Evolutionary conservation across 2,329 filamentous ascomycete species (phyloP), one percentile per base, ranked within the genome.

Genomic region (Gyromitra esculenta): DNA sequence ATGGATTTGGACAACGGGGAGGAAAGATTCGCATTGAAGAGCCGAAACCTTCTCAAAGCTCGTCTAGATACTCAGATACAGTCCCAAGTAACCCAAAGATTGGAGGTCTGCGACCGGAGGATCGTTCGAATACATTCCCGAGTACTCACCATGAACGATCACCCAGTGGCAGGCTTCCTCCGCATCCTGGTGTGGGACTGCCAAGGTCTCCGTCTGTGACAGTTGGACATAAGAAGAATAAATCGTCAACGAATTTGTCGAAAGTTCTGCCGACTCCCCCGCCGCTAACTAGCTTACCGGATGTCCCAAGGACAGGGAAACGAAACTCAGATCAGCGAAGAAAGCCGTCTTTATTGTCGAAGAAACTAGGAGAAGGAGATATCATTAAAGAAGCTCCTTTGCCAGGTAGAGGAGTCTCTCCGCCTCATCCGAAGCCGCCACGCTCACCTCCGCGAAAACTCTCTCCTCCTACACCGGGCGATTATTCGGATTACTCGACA

Each of bases 111-210:
- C 64, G 59, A 60, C 65, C 66, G 1, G 75, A 77, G 59, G 48
- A 59, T 25, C 64, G 75, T n/a, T 64, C 75, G 7, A 73, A 69
- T 18, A 74, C 74, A 21, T 69, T 74, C 41, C 71, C 75, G 5
- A 21, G 5, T 6, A 25, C 45, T 43, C 54, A n/a, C 35, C 52
- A 72, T 57, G 48, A 67, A 15, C 41, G 41, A 39, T 60, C 48
- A 54, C 67, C 73, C 6, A 52, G 37, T 72, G 37, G 73, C 9
- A 76, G 72, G 13, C 21, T 60, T n/a, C 78, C 76, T 3, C 78
- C 76, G n/a, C 73, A 79, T 62, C 73, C 76, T 54, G 78, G 73
- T 35, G 52, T 79, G 35, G 76, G 78, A 25, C 41, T 79, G 13
- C 78, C 78, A 35, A 72, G 73, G 48, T 78, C 76, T 41, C 78